A percentile compares a stretch with the other conserved stretches of the same genome.
Conservation (phyloP, 495 filamentous ascomycete species). For the Penicillium atrosanguineum region DNA sequence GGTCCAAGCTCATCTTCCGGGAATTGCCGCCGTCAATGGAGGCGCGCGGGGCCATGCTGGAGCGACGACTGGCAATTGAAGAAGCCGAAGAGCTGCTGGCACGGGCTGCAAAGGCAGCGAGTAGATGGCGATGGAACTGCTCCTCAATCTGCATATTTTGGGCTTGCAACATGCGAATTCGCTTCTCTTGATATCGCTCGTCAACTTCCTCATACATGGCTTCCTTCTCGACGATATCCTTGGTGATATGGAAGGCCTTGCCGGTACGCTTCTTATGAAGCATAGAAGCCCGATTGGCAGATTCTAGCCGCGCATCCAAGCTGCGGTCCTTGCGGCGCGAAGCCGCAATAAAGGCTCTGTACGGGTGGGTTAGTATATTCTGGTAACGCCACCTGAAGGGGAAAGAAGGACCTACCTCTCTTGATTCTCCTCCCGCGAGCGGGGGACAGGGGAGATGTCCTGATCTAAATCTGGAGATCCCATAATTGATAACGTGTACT, state of each 20-base stretch:
- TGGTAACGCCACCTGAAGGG: neutral
- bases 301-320: constrained; percentile 85
- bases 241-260: constrained; percentile 75
- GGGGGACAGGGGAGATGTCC: constrained; percentile 37
- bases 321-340: constrained; percentile 88
- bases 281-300: constrained; percentile 80
- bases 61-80: constrained; percentile 22
- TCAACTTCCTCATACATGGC: constrained; percentile 99
- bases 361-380: neutral
- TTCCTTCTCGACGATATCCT: constrained; percentile 85
- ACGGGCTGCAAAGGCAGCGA: constrained; percentile 33
- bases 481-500: constrained; percentile 7
- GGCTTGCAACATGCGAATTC: constrained; percentile 41
- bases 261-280: constrained; percentile 91
- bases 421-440: constrained; percentile 77
- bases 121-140: constrained; percentile 40
- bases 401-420: constrained; percentile 59
- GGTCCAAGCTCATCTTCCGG: constrained; percentile 44
- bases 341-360: constrained; percentile 88
- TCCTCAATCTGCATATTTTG: constrained; percentile 44
- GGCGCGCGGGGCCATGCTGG: constrained; percentile 26
- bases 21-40: constrained; percentile 26
- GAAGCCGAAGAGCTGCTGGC: constrained; percentile 14
- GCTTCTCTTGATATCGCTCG: constrained; percentile 54
- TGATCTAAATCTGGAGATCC: constrained; percentile 31